A percentile compares a stretch with the other conserved stretches of the same genome.
Evolutionary conservation across 805 yeast genomes (phyloP).

Genomic region (Wilhelminamyces savonicus): DNA sequence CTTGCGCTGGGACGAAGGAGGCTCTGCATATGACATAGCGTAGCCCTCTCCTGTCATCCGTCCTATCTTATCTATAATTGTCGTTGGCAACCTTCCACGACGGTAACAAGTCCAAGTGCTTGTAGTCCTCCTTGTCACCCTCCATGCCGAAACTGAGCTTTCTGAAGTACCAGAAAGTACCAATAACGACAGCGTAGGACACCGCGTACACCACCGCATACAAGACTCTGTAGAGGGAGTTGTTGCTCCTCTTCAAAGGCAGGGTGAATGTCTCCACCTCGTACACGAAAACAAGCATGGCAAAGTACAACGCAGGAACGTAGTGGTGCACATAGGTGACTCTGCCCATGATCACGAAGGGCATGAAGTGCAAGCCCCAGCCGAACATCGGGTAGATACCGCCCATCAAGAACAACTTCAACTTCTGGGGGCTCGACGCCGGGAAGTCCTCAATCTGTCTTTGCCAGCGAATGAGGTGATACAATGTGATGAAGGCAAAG

Average conservation of each 20-base stretch:
- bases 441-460: conserved; percentile 59
- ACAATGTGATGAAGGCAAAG: conserved; percentile 42
- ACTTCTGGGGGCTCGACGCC: conserved; percentile 33
- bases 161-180: conserved; percentile 52
- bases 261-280: conserved; percentile 43
- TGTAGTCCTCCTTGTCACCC: conserved; percentile 35
- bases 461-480: conserved; percentile 53
- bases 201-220: conserved; percentile 33
- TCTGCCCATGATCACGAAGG: conserved; percentile 91
- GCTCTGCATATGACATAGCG: too few species aligned
- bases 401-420: conserved; percentile 54
- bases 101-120: conserved; percentile 30
- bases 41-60: too few species aligned
- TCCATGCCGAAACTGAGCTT: conserved; percentile 82
- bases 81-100: conserved; percentile 30
- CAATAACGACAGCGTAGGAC: conserved; percentile 47
- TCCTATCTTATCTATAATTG: too few species aligned
- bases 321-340: conserved; percentile 96
- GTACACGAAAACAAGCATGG: conserved; percentile 69
- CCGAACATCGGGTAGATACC: conserved; percentile 85
- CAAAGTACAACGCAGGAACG: conserved; percentile 93
- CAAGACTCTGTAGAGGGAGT: conserved; percentile 12
- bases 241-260: conserved; percentile 15
- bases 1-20: too few species aligned
- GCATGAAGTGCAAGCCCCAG: conserved; percentile 84